phyloP scores from a whole-genome alignment of 2,329 filamentous ascomycete genomes.

The Phialemoniopsis sp. region DNA sequence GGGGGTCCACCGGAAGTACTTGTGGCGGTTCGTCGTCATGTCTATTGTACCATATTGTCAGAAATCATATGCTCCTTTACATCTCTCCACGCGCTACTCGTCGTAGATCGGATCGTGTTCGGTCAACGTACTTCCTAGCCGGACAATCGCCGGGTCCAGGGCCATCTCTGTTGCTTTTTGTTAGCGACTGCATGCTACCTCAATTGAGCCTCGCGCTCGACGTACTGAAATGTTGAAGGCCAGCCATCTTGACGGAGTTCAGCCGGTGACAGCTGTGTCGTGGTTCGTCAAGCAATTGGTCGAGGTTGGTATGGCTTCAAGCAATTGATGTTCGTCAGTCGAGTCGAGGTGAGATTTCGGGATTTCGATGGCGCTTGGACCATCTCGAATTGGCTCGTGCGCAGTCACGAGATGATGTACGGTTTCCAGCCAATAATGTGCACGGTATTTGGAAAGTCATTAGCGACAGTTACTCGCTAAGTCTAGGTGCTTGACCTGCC shows the following conservation, averaged over 20 bases:
- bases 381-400: too few species aligned
- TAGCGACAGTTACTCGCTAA: too few species aligned
- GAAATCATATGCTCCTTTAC: neutral
- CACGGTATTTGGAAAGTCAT: too few species aligned
- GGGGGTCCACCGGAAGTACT: slow-evolving; percentile 92
- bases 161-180: slow-evolving; percentile 30
- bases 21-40: slow-evolving; percentile 80
- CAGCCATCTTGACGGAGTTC: slow-evolving; percentile 31
- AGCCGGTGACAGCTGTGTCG: neutral
- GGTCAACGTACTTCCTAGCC: slow-evolving; percentile 35
- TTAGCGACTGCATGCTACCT: slow-evolving; percentile 17
- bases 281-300: too few species aligned
- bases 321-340: too few species aligned
- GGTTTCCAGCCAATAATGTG: too few species aligned
- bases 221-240: slow-evolving; percentile 38
- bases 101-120: neutral
- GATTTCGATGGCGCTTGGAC: too few species aligned
- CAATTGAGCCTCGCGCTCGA: slow-evolving; percentile 4
- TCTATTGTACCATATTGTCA: slow-evolving; percentile 44
- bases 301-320: too few species aligned
- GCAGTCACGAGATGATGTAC: too few species aligned
- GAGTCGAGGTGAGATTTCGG: too few species aligned
- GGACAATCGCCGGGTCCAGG: slow-evolving; percentile 42
- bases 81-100: neutral
- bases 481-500: too few species aligned